A percentile compares a stretch with the other conserved stretches of the same genome.
Conservation (phyloP, 2,329 filamentous ascomycete genomes). For the Westerdykella aurantiaca region DNA sequence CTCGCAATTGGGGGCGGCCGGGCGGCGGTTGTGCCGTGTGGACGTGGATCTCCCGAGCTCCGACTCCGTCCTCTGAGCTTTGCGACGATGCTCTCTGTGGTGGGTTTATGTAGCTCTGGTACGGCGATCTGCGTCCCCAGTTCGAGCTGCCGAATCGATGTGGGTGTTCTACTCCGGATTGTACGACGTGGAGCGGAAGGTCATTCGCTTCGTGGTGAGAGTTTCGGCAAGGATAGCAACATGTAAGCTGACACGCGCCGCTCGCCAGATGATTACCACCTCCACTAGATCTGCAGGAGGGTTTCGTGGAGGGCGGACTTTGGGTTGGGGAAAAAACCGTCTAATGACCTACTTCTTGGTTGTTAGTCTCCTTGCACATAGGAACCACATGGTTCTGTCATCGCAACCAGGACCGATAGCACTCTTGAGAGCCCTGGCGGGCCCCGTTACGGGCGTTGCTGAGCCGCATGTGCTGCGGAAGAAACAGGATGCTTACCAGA, state of each 20-base stretch:
- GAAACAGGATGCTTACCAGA: conserved; percentile 1
- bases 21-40: conserved; percentile 5
- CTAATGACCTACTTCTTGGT: conserved; percentile 21
- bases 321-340: conserved; percentile 4
- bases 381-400: too few relatives aligned
- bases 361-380: background rate
- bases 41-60: conserved; percentile 7
- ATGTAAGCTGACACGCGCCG: conserved; percentile 35
- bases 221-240: conserved; percentile 29
- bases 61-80: conserved; percentile 6
- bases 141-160: conserved; percentile 22
- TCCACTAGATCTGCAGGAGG: conserved; percentile 28
- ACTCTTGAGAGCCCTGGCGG: too few relatives aligned
- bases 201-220: conserved; percentile 34
- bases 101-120: conserved; percentile 19
- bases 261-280: conserved; percentile 25
- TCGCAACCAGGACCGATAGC: too few relatives aligned
- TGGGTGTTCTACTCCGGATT: conserved; percentile 26
- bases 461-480: background rate
- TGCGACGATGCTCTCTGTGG: conserved; percentile 10
- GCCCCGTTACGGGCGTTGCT: too few relatives aligned
- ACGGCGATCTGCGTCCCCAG: conserved; percentile 11
- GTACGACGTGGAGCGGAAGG: conserved; percentile 31
- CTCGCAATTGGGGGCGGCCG: background rate
- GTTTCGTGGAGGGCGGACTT: conserved; percentile 25